A percentile compares a stretch with the other conserved stretches of the same genome.
Conservation (phyloP, 345 rosid genomes). For the Adansonia digitata region DNA sequence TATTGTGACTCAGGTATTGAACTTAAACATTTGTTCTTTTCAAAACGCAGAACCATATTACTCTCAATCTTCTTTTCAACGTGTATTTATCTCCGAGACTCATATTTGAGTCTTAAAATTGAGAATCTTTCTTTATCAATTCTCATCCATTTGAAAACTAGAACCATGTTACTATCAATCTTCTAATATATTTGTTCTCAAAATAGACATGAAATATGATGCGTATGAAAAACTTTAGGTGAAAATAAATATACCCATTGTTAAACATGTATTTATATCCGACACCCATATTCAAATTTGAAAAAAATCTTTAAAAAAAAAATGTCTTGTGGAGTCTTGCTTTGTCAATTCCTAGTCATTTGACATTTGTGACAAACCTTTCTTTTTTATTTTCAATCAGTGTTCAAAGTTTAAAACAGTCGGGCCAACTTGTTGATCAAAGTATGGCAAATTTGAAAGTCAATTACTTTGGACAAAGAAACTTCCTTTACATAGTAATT, state of each 20-base stretch:
- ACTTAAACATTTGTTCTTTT: not conserved
- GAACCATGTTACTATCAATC: too few species aligned
- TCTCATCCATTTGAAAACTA: too few species aligned
- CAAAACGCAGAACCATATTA: not conserved
- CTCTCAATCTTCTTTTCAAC: not conserved
- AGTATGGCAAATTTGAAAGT: slow-evolving; percentile 4
- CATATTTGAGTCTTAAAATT: too few species aligned
- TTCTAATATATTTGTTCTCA: too few species aligned
- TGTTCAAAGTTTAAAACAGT: slow-evolving; percentile 14
- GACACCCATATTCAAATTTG: not conserved
- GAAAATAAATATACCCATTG: not conserved
- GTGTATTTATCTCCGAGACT: too few species aligned
- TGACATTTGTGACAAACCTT: slow-evolving; percentile 19
- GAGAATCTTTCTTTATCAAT: too few species aligned
- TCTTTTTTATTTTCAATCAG: slow-evolving; percentile 9
- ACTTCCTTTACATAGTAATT: not conserved
- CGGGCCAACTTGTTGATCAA: slow-evolving; percentile 24
- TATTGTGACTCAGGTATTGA: slow-evolving; percentile 72
- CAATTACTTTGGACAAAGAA: slow-evolving; percentile 2
- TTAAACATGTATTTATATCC: not conserved
- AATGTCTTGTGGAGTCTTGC: slow-evolving; percentile 7
- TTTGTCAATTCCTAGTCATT: slow-evolving; percentile 18
- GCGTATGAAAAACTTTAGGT: not conserved
- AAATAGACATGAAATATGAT: not conserved
- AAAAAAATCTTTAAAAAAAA: not conserved